phyloP scores from a whole-genome alignment of 2,329 filamentous ascomycete genomes.

The Corniculantispora saksenae region DNA sequence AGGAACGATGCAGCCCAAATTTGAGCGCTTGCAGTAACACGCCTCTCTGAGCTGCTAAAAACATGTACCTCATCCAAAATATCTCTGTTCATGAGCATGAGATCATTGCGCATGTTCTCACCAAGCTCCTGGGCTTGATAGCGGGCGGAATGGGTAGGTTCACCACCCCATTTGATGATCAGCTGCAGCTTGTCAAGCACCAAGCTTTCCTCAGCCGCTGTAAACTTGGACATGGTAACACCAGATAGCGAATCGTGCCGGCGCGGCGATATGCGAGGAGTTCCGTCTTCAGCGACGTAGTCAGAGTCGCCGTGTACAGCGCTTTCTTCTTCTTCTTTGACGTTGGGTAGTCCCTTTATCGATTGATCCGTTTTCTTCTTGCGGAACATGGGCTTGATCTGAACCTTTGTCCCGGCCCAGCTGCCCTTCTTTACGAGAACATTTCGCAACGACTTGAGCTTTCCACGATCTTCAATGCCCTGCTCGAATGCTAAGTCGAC shows the following conservation, averaged over 20 bases:
- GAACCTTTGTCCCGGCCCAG: slow-evolving; percentile 95
- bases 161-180: slow-evolving; percentile 98
- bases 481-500: slow-evolving; percentile 78
- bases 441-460: slow-evolving; percentile 82
- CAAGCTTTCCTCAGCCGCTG: slow-evolving; percentile 88
- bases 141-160: slow-evolving; percentile 93
- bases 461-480: slow-evolving; percentile 80
- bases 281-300: slow-evolving; percentile 1
- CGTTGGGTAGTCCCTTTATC: slow-evolving; percentile 35
- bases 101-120: slow-evolving; percentile 92
- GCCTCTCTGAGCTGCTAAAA: slow-evolving; percentile 92
- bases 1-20: slow-evolving; percentile 93
- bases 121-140: slow-evolving; percentile 96
- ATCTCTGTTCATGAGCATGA: slow-evolving; percentile 88
- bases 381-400: slow-evolving; percentile 99
- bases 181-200: slow-evolving; percentile 94
- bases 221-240: slow-evolving; percentile 89
- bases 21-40: slow-evolving; percentile 93
- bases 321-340: slow-evolving; percentile 32
- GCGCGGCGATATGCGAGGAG: slow-evolving; percentile 44
- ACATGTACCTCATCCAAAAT: slow-evolving; percentile 90
- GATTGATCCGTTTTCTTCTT: slow-evolving; percentile 73
- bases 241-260: slow-evolving; percentile 85
- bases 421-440: slow-evolving; percentile 89
- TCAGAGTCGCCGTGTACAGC: slow-evolving; percentile 27